Conservation (phyloP, 176 grass and related monocot genomes). For the Aechmea fasciata region DNA sequence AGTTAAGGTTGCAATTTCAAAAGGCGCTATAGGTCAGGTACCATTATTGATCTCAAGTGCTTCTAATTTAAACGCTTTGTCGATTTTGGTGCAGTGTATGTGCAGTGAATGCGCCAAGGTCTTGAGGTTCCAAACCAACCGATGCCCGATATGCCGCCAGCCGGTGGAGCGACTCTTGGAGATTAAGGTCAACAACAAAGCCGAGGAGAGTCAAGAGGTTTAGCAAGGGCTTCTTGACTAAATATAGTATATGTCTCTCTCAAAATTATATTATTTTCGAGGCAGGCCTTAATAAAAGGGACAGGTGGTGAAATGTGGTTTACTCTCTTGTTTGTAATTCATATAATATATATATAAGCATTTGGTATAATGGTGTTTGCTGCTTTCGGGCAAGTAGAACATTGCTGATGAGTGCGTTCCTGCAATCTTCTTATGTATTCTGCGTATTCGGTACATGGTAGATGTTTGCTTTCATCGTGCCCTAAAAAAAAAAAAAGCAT, state of each 20-base stretch:
- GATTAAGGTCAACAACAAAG: constrained; percentile 82
- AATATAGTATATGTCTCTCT: neutral
- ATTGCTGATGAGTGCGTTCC: neutral
- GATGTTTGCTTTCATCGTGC: neutral
- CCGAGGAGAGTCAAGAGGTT: constrained; percentile 53
- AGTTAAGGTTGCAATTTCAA: too few relatives aligned
- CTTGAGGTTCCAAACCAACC: constrained; percentile 79
- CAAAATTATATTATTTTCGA: constrained; percentile 1
- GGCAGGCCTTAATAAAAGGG: too few relatives aligned
- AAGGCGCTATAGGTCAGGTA: neutral
- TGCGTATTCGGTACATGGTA: neutral
- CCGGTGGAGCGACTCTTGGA: constrained; percentile 81
- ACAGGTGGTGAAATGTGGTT: neutral
- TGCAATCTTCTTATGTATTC: neutral
- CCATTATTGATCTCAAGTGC: neutral
- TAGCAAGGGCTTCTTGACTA: constrained; percentile 10
- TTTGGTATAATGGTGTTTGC: neutral
- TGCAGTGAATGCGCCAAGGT: constrained; percentile 95
- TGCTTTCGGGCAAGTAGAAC: neutral
- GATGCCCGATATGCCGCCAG: constrained; percentile 92
- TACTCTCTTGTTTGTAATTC: neutral
- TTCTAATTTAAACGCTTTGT: neutral
- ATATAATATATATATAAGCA: neutral
- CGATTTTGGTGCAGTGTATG: constrained; percentile 63
- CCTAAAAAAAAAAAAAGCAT: too few relatives aligned